phyloP scores from a whole-genome alignment of 371 early-diverging fungal species.

The Mortierella sp. region DNA sequence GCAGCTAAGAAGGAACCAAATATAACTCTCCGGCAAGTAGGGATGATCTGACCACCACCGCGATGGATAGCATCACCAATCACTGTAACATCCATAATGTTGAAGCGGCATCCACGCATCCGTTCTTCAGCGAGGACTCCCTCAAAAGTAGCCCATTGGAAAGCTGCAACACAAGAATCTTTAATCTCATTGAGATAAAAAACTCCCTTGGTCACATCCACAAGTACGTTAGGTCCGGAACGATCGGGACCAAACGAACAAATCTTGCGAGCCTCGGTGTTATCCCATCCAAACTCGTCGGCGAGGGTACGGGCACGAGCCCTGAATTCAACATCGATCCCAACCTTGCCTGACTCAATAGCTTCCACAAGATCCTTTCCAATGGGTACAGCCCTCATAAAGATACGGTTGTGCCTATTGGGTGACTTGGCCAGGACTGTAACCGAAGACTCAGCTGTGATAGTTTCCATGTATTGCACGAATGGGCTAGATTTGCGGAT shows the following conservation, averaged over 20 bases:
- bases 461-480: slow-evolving; percentile 98
- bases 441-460: slow-evolving; percentile 86
- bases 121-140: slow-evolving; percentile 97
- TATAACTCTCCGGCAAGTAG: slow-evolving; percentile 96
- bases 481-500: slow-evolving; percentile 97
- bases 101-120: slow-evolving; percentile 98
- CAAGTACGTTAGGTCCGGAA: slow-evolving; percentile 95
- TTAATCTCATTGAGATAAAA: slow-evolving; percentile 99
- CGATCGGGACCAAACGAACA: slow-evolving; percentile 99
- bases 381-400: slow-evolving; percentile 96
- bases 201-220: slow-evolving; percentile 98
- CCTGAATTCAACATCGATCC: slow-evolving; percentile 97
- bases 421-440: slow-evolving; percentile 97
- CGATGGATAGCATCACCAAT: slow-evolving; percentile 99
- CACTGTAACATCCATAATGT: slow-evolving; percentile 97
- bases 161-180: slow-evolving; percentile 96
- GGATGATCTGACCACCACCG: slow-evolving; percentile 99
- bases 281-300: slow-evolving; percentile 95
- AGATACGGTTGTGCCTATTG: slow-evolving; percentile 99
- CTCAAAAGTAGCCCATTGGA: slow-evolving; percentile 97
- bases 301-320: slow-evolving; percentile 94
- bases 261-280: slow-evolving; percentile 99
- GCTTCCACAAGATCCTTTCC: slow-evolving; percentile 87
- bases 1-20: slow-evolving; percentile 96
- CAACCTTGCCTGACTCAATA: slow-evolving; percentile 92